A percentile compares a stretch with the other conserved stretches of the same genome.
Conservation (phyloP, 1,139 yeast species). For the Yamadazyma membranifaciens region DNA sequence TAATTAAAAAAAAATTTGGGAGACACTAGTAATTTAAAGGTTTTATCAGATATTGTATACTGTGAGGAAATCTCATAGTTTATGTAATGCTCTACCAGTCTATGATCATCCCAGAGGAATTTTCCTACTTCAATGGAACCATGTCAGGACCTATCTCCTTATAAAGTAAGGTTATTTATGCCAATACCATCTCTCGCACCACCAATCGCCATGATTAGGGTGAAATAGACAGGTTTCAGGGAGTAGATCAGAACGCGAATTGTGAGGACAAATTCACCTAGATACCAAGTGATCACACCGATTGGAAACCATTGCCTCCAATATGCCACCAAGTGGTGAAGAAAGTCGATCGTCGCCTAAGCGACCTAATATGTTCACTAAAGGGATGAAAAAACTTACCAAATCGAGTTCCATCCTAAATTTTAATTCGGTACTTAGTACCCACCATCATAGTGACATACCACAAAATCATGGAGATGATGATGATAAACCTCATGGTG, state of each 20-base stretch:
- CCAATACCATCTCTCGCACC: no score
- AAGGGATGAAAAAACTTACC: slow-evolving; percentile 22
- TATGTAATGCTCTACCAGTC: no score
- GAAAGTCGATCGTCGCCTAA: slow-evolving; percentile 7
- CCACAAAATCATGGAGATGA: not conserved
- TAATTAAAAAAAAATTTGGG: no score
- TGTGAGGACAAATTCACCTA: slow-evolving; percentile 1
- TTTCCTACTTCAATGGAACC: no score
- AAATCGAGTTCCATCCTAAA: slow-evolving; percentile 22
- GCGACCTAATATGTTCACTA: slow-evolving; percentile 18
- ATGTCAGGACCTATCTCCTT: no score
- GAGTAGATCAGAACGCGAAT: slow-evolving; percentile 4
- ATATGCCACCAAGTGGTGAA: not conserved
- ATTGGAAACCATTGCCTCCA: not conserved
- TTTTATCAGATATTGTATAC: no score
- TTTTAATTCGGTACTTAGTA: slow-evolving; percentile 11
- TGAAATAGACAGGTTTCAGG: no score
- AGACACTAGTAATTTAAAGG: no score
- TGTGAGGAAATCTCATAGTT: no score
- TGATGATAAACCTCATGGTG: not conserved
- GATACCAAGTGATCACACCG: slow-evolving; percentile 2
- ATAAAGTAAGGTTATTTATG: no score
- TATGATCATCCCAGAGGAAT: no score
- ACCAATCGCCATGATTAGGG: no score
- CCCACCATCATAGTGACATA: not conserved